phyloP scores from a whole-genome alignment of 257 asterid genomes.

The Przewalskia tangutica region DNA sequence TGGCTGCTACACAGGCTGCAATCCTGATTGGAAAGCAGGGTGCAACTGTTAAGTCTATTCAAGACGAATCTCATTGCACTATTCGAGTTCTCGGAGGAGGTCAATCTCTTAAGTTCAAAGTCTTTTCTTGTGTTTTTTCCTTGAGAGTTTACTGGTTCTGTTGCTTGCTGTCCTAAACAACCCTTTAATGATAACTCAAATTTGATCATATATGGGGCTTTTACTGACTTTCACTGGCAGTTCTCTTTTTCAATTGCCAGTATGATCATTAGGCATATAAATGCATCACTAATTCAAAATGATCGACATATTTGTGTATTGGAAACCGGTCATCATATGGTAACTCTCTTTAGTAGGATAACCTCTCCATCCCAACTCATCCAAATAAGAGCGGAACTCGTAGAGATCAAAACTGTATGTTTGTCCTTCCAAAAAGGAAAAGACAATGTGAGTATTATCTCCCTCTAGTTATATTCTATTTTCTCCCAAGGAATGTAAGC shows the following conservation, averaged over 20 bases:
- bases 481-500: neutral
- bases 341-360: neutral
- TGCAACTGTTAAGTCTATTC: conserved; percentile 75
- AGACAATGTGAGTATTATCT: neutral
- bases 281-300: neutral
- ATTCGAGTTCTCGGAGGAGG: conserved; percentile 87
- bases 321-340: neutral
- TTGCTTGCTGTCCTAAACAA: neutral
- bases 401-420: neutral
- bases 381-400: neutral
- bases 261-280: neutral
- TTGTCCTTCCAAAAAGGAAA: neutral
- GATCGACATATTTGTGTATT: neutral
- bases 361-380: neutral
- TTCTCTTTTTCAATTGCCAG: neutral
- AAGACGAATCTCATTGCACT: conserved; percentile 68
- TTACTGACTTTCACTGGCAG: neutral
- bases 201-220: neutral
- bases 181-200: neutral
- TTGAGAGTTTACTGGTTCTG: neutral
- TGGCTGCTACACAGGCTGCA: conserved; percentile 90
- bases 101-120: conserved; percentile 7
- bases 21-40: conserved; percentile 96
- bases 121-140: neutral
- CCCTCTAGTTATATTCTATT: neutral